Percentiles rank a stretch among this genome's conserved stretches.
These are phyloP conservation scores for Cicer yamashitae DNA, from an alignment of 306 rosid species.

Conservation along the genomic window DNA sequence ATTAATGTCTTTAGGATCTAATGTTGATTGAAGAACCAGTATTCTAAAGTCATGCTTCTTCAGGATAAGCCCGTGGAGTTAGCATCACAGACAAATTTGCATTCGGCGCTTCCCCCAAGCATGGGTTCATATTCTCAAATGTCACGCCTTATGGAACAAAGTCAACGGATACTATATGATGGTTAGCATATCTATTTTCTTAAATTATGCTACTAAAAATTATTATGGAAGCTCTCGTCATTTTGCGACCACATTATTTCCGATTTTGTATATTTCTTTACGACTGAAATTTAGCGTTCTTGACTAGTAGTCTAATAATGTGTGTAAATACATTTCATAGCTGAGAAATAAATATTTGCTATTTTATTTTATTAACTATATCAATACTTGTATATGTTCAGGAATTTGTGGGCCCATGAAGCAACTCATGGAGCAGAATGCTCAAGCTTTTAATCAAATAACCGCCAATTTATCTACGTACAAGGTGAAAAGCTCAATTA, in stretches of 20 bases:
- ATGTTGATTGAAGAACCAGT: conserved; percentile 78
- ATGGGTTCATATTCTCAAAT: conserved; percentile 64
- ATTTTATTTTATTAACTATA: too few species aligned
- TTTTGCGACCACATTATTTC: conserved; percentile 15
- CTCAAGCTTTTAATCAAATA: conserved; percentile 81
- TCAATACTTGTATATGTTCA: conserved; percentile 48
- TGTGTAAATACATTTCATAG: conserved; percentile 17
- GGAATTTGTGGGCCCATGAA: conserved; percentile 72
- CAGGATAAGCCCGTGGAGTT: conserved; percentile 90
- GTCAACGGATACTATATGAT: conserved; percentile 60
- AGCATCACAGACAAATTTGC: conserved; percentile 61
- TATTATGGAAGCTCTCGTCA: conserved; percentile 11
- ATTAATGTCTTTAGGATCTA: conserved; percentile 69
- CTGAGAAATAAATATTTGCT: too few species aligned
- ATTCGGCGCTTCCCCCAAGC: conserved; percentile 57
- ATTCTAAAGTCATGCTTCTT: conserved; percentile 82
- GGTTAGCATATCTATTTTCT: conserved; percentile 60
- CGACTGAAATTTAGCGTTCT: not conserved
- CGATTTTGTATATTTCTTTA: conserved; percentile 15
- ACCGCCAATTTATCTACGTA: conserved; percentile 70
- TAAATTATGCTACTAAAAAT: not conserved
- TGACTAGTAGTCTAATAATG: not conserved
- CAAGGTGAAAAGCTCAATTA: conserved; percentile 67
- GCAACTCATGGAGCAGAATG: conserved; percentile 88
- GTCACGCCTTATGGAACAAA: conserved; percentile 58